Conservation (phyloP, 345 rosid genomes). For the Noccaea bulbosa region DNA sequence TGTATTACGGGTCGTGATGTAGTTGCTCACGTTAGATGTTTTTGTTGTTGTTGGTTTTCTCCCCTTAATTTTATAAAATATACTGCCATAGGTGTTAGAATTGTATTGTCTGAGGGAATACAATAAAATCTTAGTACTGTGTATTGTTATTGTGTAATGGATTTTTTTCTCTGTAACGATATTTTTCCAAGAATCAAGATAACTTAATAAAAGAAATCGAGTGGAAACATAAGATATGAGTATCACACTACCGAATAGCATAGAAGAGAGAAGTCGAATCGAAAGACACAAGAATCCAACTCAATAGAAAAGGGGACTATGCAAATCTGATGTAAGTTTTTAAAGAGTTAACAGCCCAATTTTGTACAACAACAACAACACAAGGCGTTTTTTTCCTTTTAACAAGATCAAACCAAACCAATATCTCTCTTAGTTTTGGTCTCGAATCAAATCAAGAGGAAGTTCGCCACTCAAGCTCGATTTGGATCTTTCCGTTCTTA, state of each 20-base stretch:
- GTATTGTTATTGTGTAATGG: no score
- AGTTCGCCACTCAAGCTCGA: conserved; percentile 92
- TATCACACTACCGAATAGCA: background rate
- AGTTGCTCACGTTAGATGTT: background rate
- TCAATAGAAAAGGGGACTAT: conserved; percentile 14
- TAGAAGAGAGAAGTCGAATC: background rate
- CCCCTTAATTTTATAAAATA: no score
- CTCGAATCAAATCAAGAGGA: conserved; percentile 45
- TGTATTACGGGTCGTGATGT: background rate
- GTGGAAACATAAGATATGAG: no score
- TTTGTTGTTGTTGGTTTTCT: no score
- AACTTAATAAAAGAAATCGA: no score
- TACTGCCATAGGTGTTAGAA: no score
- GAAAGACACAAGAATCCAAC: conserved; percentile 3
- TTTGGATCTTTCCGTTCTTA: conserved; percentile 76
- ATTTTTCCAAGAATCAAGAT: no score
- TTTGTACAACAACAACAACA: conserved; percentile 40
- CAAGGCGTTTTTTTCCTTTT: conserved; percentile 12
- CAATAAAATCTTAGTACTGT: no score
- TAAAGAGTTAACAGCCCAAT: conserved; percentile 39
- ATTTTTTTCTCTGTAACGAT: no score
- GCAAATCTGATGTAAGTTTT: conserved; percentile 36
- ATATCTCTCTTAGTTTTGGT: conserved; percentile 28
- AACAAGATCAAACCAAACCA: conserved; percentile 11
- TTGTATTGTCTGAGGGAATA: no score